Evolutionary conservation across 2,329 filamentous ascomycete genomes (phyloP), one percentile per base, ranked within the genome.

Genomic region (Byssoonygena ceratinophila): DNA sequence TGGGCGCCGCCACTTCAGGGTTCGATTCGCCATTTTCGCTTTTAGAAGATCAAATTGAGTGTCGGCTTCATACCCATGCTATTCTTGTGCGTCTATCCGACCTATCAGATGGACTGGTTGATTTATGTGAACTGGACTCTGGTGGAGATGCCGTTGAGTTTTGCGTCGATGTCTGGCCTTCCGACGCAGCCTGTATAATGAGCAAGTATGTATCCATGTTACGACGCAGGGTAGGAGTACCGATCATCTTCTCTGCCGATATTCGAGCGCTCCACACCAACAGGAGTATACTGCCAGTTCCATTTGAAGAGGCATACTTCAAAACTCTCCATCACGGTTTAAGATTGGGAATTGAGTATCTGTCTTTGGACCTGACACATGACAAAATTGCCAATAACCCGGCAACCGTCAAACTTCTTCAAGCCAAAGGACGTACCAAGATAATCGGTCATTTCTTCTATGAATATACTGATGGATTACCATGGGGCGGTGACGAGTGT

Each of bases 101-200:
- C 14, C 66, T 87, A 2, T 60, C 82, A 1, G 66, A 73, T 1
- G 69, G 71, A 9, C 67, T 75, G 1, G 60, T 82, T 18, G 78
- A 85, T 53, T 75, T 85, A 9, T 80, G 84, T 58, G 77, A 81
- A 23, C 66, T 84, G 18, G 82, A 84, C 54, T 76, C 76, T n/a
- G 82, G 81, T 3, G 78, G 76, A 2, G 83, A 87, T 64, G 82
- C 81, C 4, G 77, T 86, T 29, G 81, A 85, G 60, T 68, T 85
- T 3, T 72, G 77, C 12, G 68, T 41, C 20, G 39, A 41, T 25
- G 22, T 41, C 39, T 41, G 39, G 39, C 39, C 64, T 46, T 63
- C 64, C 14, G 59, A 58, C 29, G 63, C 75, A 25, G 73, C 73
- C 1, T 71, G 71, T 48, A 69, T 73, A 11, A 80, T 84, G 57